Evolutionary conservation across 2,329 filamentous ascomycete genomes (phyloP).

Genomic region (Ramichloridium luteum): DNA sequence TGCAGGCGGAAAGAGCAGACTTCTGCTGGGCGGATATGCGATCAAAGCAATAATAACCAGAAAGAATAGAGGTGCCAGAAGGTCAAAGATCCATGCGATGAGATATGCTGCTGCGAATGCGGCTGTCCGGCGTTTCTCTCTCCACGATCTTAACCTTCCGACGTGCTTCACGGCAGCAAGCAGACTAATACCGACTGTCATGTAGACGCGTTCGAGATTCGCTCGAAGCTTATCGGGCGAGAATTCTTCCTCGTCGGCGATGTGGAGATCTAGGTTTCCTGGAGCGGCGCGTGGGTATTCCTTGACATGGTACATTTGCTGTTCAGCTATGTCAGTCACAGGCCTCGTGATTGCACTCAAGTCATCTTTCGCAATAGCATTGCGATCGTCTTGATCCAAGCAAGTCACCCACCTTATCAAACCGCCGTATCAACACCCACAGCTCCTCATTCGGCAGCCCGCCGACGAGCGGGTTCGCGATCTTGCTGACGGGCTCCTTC

Average conservation of each 20-base stretch:
- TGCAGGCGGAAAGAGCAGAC: conserved; percentile 60
- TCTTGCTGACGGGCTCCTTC: conserved; percentile 47
- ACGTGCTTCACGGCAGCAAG: conserved; percentile 61
- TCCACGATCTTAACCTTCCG: conserved; percentile 65
- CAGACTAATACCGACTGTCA: conserved; percentile 59
- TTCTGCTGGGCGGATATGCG: conserved; percentile 49
- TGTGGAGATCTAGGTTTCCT: conserved; percentile 65
- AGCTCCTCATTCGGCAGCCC: conserved; percentile 60
- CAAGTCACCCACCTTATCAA: conserved; percentile 52
- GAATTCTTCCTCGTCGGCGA: conserved; percentile 72
- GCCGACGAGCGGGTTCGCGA: conserved; percentile 50
- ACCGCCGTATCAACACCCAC: conserved; percentile 58
- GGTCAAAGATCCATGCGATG: conserved; percentile 58
- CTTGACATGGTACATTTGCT: conserved; percentile 61
- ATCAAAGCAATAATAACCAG: conserved; percentile 53
- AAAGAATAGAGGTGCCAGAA: conserved; percentile 52
- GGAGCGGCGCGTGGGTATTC: conserved; percentile 48
- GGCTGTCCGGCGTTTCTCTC: conserved; percentile 55
- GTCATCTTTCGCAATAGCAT: too few relatives aligned
- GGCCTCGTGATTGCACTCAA: neutral
- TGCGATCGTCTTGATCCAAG: too few relatives aligned
- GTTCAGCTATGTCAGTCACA: neutral
- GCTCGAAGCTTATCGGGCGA: conserved; percentile 70
- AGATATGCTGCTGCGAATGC: conserved; percentile 51
- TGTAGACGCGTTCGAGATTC: conserved; percentile 69